Evolutionary conservation across 192 early-diverging fungal genomes (phyloP), one percentile per base, ranked within the genome.

Genomic region (Umbelopsis ramanniana): DNA sequence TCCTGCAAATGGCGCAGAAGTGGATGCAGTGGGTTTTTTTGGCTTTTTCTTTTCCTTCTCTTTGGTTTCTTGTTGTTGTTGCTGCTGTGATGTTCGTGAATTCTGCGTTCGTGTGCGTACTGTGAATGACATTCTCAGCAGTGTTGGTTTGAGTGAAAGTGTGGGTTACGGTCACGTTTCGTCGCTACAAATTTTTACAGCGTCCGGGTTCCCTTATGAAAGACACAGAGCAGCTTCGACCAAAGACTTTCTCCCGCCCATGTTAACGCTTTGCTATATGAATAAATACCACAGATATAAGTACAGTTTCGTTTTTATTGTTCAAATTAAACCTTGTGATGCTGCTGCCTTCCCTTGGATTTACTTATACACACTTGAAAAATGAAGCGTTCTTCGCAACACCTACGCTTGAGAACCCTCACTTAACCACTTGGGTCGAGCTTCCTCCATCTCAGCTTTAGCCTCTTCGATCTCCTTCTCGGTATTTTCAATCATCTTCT

Each of bases 41-140:
- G 48, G n/a, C 29, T 29, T 37, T 19, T 19, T 3, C 37, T 63
- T 37, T 15, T 63, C 35, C 33, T 63, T 63, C 17, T 63, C 29
- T 17, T 63, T 14, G 15, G 26, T 63, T 17, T 37, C 33, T 57
- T 29, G 54, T 29, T 63, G 54, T 29, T 63, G 35, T 33, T 63
- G 57, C 57, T 63, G 57, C 29, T 63, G 57, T 1, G 57, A 37
- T 12, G 57, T 63, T 19, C 33, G 57, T 12, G 57, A 29, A 8
- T 63, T 63, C 29, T 29, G 29, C n/a, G 57, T 63, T 35, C 57
- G 26, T 14, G 57, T 63, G 33, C 57, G 57, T 19, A 63, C 57
- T 63, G 57, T 63, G 57, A 63, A 63, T 37, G 57, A 63, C 57
- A 63, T 63, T 9, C 8, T 35, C 19, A 29, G 5, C 14, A 29